Percentiles rank a stretch among this genome's conserved stretches.
Conservation (phyloP, 2,329 filamentous ascomycete genomes). For the Colletotrichum filicis region DNA sequence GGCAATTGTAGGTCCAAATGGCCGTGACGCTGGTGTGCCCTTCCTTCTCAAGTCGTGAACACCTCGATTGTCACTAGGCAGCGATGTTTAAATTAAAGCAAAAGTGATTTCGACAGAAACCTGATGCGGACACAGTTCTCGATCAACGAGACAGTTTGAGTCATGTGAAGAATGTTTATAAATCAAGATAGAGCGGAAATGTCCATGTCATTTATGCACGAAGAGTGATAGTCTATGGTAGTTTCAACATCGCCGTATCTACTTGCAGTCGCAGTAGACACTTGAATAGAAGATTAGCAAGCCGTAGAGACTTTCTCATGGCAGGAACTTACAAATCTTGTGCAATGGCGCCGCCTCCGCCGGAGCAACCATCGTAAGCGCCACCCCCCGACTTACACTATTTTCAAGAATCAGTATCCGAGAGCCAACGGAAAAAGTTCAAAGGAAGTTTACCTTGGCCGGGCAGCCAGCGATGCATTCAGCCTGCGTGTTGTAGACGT, state of each 20-base stretch:
- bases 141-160: too few species aligned
- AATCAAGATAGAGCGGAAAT: too few species aligned
- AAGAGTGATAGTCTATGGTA: too few species aligned
- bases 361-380: not conserved
- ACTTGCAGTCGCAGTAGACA: not conserved
- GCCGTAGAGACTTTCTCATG: not conserved
- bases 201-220: too few species aligned
- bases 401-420: not conserved
- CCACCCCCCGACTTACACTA: not conserved
- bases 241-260: not conserved
- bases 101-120: too few species aligned
- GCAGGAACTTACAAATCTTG: not conserved
- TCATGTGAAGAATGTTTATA: too few species aligned
- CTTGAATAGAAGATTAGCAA: not conserved
- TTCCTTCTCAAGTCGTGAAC: too few species aligned
- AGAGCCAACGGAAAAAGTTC: not conserved
- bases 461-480: not conserved
- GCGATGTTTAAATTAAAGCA: too few species aligned
- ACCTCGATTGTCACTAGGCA: too few species aligned
- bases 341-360: not conserved
- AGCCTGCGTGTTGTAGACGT: not conserved
- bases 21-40: too few species aligned
- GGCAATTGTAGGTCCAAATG: too few species aligned
- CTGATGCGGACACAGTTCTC: too few species aligned
- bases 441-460: not conserved